These are phyloP conservation scores for Avena eriantha DNA, from an alignment of 176 grass and related monocot genomes.

Conservation along the genomic window DNA sequence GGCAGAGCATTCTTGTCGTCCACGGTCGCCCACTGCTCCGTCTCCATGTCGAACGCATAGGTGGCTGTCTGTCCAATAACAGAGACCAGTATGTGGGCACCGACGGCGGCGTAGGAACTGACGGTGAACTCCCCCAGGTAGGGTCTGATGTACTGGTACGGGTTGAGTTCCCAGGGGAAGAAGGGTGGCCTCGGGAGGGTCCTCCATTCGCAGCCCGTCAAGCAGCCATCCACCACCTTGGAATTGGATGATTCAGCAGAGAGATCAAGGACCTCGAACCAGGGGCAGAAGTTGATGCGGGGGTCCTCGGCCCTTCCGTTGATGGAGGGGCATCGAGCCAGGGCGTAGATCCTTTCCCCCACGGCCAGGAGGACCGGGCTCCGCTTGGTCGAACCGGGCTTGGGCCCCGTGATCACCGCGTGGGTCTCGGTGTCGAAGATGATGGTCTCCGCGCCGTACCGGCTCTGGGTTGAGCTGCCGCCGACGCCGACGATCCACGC, in stretches of 20 bases:
- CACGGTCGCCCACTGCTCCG: not conserved
- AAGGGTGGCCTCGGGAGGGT: not conserved
- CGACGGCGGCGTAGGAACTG: not conserved
- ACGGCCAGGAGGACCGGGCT: not conserved
- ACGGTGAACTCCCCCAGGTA: not conserved
- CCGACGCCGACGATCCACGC: constrained; percentile 1
- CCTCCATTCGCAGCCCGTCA: not conserved
- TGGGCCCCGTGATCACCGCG: not conserved
- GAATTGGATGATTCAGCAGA: not conserved
- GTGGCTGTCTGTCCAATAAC: not conserved
- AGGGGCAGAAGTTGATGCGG: not conserved
- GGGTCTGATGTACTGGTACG: not conserved
- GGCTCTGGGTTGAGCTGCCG: not conserved
- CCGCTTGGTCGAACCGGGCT: not conserved
- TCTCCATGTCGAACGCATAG: not conserved
- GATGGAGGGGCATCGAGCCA: not conserved
- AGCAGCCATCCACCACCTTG: not conserved
- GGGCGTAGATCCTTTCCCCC: not conserved
- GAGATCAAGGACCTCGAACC: not conserved
- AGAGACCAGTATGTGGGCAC: not conserved
- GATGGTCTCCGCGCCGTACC: not conserved
- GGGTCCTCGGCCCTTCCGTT: not conserved
- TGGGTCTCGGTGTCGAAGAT: not conserved
- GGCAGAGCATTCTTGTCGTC: not conserved
- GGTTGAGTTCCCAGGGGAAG: not conserved